A percentile compares a stretch with the other conserved stretches of the same genome.
Evolutionary conservation across 2,329 filamentous ascomycete genomes (phyloP).

Genomic region (Epichloe baconii): DNA sequence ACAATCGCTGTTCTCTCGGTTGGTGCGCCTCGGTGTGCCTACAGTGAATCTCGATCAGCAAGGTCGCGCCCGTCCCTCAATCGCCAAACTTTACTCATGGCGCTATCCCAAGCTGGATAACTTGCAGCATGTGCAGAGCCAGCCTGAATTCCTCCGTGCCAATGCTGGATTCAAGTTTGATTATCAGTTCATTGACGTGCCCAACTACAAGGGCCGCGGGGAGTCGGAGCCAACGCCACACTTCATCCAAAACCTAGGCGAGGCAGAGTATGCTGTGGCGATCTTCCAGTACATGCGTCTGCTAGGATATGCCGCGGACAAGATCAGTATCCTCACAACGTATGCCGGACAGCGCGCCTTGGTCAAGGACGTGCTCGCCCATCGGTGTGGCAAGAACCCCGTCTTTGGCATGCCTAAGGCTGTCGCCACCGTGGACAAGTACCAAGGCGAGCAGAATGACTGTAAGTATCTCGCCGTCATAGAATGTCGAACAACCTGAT

Average conservation of each 20-base stretch:
- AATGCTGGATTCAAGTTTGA: conserved; percentile 91
- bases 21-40: conserved; percentile 87
- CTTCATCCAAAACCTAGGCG: conserved; percentile 91
- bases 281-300: conserved; percentile 96
- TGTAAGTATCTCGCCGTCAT: conserved; percentile 46
- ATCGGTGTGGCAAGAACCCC: conserved; percentile 69
- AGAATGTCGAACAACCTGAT: no score
- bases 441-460: conserved; percentile 98
- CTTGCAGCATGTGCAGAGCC: conserved; percentile 57
- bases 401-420: conserved; percentile 82
- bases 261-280: conserved; percentile 93
- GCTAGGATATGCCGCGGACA: conserved; percentile 71
- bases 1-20: conserved; percentile 83
- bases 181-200: conserved; percentile 93
- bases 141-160: conserved; percentile 60
- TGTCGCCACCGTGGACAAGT: conserved; percentile 94
- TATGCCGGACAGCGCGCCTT: conserved; percentile 87
- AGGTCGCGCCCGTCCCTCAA: conserved; percentile 74
- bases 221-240: conserved; percentile 85
- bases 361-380: conserved; percentile 72
- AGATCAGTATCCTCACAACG: conserved; percentile 82
- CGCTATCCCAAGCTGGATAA: conserved; percentile 73
- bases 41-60: conserved; percentile 84
- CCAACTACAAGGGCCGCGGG: conserved; percentile 80
- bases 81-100: conserved; percentile 88